Base-by-base conservation (phyloP, 2,329 filamentous ascomycete genomes). In the Akanthomyces dipterigenus region DNA sequence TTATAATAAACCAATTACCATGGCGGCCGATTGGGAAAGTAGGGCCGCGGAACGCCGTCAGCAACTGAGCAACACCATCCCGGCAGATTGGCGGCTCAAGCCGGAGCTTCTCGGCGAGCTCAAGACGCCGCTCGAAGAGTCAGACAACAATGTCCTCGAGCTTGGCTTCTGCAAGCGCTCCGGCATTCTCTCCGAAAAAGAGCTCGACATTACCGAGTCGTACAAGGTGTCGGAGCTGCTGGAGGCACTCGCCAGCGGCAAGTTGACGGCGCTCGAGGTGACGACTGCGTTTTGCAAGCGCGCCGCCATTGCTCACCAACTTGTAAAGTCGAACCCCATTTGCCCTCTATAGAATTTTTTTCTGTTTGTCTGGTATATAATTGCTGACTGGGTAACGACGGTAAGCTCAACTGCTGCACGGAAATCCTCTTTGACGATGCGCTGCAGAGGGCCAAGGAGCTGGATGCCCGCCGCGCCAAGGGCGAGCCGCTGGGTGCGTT, bases 371-470 rank as follows among this genome's bases (percentile, higher is more conserved):
- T 26, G 7, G 16, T 24, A 14, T 8, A 24, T 1, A 3, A 26
- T 26, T 43, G 28, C 26, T 57, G 36, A 57, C 38, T n/a, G n/a
- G 12, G 20, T 0, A 22, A 53, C 5, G 18, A 7, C 26, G 2
- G 1, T 14, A 5, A 69, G 60, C 65, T 65, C 14, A 73, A 75
- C 60, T 76, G 74, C 50, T 63, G 77, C 20, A 77, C 74, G 0
- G 79, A 82, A 62, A 74, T 79, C 0, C 75, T 81, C 53, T 82
- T 83, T 64, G 70, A 76, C 8, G 55, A 64, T 66, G 73, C 61
- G 4, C 38, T 63, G 18, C 22, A 40, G 6, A 60, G 65, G 18
- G 67, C 67, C 18, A 54, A 28, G 16, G 57, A 64, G 14, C 59
- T 69, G 5, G 67, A 69, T 28, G 20, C 60, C 4, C 28, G 65